Conservation (phyloP, 768 basidiomycete genomes). For the Lactifluus echinatus region DNA sequence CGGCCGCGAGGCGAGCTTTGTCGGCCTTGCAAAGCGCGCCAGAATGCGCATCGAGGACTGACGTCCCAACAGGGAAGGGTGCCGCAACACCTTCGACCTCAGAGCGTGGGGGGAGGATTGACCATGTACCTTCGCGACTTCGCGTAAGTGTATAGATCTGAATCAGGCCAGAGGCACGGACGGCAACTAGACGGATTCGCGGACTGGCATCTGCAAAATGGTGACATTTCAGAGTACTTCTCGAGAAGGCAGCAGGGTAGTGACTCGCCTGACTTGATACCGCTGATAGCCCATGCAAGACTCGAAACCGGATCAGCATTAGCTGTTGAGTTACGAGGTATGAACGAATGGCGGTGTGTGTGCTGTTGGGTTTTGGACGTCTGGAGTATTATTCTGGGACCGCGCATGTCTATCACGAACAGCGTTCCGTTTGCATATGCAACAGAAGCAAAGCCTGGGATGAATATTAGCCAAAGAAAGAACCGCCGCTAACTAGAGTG, state of each 20-base stretch:
- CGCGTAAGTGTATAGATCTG: constrained; percentile 47
- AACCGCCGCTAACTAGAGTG: neutral
- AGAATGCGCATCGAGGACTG: constrained; percentile 47
- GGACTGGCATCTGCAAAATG: constrained; percentile 33
- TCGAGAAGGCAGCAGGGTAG: neutral
- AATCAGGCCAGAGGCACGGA: constrained; percentile 47
- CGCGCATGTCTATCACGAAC: constrained; percentile 64
- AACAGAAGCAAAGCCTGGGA: constrained; percentile 66
- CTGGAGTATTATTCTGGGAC: constrained; percentile 57
- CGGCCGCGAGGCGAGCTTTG: constrained; percentile 34
- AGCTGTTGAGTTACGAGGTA: constrained; percentile 30
- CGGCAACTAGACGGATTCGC: constrained; percentile 54
- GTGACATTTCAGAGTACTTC: neutral
- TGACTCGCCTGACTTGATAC: constrained; percentile 42
- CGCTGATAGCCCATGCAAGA: constrained; percentile 60
- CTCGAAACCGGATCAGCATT: constrained; percentile 39
- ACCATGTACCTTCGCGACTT: constrained; percentile 29
- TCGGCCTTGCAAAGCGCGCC: constrained; percentile 40
- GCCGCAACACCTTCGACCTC: constrained; percentile 35
- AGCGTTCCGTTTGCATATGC: constrained; percentile 55
- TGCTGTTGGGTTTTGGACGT: constrained; percentile 35
- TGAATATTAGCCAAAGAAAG: constrained; percentile 4
- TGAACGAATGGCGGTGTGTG: constrained; percentile 30
- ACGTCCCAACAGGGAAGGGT: constrained; percentile 39
- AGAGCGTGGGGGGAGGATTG: constrained; percentile 29